These are phyloP conservation scores for Sonneratia alba DNA, from an alignment of 345 rosid species.

Conservation along the genomic window DNA sequence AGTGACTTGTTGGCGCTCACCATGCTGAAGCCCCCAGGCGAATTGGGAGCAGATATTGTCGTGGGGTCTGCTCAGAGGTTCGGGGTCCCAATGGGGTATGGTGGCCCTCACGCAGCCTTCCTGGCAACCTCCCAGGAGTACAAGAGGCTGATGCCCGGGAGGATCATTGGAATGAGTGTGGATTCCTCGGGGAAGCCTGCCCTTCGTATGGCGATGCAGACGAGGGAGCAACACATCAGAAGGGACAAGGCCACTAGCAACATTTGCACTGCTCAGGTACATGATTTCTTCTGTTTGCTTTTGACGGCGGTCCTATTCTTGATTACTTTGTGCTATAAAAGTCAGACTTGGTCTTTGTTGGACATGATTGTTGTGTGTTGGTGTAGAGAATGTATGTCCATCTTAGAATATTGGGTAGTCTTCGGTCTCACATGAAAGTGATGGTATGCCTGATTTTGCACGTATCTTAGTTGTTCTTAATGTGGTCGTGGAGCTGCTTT, in stretches of 20 bases:
- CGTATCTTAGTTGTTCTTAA: not conserved
- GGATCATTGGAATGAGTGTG: constrained; percentile 91
- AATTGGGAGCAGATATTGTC: constrained; percentile 84
- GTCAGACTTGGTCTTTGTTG: not conserved
- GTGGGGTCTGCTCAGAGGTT: constrained; percentile 97
- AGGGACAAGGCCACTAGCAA: constrained; percentile 99
- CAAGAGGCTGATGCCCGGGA: constrained; percentile 97
- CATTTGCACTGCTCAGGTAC: constrained; percentile 99
- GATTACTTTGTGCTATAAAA: not conserved
- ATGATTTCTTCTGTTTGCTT: constrained; percentile 10
- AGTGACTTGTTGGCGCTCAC: constrained; percentile 89
- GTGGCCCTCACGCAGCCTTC: constrained; percentile 98
- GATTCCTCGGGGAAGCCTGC: constrained; percentile 92
- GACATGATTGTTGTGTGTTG: not conserved
- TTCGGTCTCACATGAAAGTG: not conserved
- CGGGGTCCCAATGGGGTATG: constrained; percentile 98
- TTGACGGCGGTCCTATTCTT: not conserved
- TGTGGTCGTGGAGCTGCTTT: not conserved
- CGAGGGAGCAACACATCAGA: constrained; percentile 96
- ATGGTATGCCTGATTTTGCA: not conserved
- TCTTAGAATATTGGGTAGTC: not conserved
- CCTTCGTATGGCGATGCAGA: constrained; percentile 98
- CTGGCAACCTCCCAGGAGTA: constrained; percentile 97
- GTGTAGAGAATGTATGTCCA: not conserved
- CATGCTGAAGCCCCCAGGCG: constrained; percentile 94